A percentile compares a stretch with the other conserved stretches of the same genome.
Evolutionary conservation across 2,329 filamentous ascomycete species (phyloP).

Genomic region (Claviceps paspali): DNA sequence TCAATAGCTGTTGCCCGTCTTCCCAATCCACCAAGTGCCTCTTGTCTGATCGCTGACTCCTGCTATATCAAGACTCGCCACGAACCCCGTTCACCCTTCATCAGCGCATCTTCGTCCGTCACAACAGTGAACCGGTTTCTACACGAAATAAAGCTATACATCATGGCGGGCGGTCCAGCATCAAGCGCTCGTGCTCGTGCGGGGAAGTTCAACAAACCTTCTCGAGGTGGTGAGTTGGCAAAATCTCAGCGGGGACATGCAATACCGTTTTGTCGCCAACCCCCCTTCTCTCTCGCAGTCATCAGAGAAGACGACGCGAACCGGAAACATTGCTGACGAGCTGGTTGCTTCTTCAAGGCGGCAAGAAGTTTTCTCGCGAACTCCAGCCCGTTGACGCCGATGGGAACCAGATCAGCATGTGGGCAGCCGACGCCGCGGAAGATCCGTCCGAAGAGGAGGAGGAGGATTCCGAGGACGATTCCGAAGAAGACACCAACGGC

Average conservation of each 20-base stretch:
- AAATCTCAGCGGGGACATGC: background rate
- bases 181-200: conserved; percentile 55
- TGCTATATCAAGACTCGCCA: too few relatives aligned
- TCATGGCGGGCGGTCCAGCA: conserved; percentile 32
- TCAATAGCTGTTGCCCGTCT: too few relatives aligned
- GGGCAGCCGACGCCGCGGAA: conserved; percentile 49
- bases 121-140: background rate
- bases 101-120: background rate
- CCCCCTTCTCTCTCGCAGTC: background rate
- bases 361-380: conserved; percentile 89
- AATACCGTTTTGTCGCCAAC: background rate
- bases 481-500: conserved; percentile 34
- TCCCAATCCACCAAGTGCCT: too few relatives aligned
- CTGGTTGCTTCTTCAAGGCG: conserved; percentile 39
- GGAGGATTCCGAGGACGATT: conserved; percentile 36
- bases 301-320: background rate
- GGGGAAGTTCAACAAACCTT: conserved; percentile 89
- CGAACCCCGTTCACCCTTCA: too few relatives aligned
- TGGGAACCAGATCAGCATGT: conserved; percentile 80
- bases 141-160: conserved; percentile 8
- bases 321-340: background rate
- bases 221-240: conserved; percentile 60
- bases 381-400: conserved; percentile 78
- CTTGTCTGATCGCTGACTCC: too few relatives aligned
- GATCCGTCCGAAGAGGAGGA: conserved; percentile 39